Base-by-base conservation (phyloP, 2,329 filamentous ascomycete species). In the Lasiodiplodia gonubiensis region DNA sequence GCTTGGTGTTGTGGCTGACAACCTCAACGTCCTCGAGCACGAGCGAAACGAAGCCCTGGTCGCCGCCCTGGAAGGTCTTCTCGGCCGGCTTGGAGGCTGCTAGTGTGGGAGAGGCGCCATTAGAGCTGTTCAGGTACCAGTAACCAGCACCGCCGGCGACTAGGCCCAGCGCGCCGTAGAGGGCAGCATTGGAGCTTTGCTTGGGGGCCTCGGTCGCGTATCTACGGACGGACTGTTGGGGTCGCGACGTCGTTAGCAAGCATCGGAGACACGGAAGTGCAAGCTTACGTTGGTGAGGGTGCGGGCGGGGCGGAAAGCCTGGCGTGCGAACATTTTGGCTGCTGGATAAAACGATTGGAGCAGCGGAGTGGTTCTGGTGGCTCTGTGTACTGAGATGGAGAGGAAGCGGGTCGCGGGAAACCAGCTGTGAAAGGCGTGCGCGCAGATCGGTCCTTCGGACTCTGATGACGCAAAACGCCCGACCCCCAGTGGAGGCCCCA, bases 1-100 rank as follows among this genome's bases (percentile, higher is more conserved):
- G 90, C 89, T 98, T 98, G 74, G 93, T 96, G 86, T 98, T 98
- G 86, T 94, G 91, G 85, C 93, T 97, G 82, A 97, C 81, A 54
- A 85, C 82, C 82, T 97, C 91, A 60, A 93, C 86, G 67, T 90
- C 88, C 67, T 92, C 88, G 67, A 98, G 85, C 82, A 91, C 89
- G 72, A 98, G 86, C 70, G 89, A 89, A 70, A 97, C 80, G 82
- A 93, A 98, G 72, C 93, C 94, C 81, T 97, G 93, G 70, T 97
- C 92, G 71, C 92, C 93, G 72, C 94, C 94, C 39, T 86, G 91
- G 79, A 98, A 90, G 68, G 85, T 83, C 67, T 77, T 80, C 49
- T 80, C 77, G 70, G 72, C 76, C 66, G 79, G 79, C 42, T 77
- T 79, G 51, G 80, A 76, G 12, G 69, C 71, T 49, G 76, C 79